Percentiles rank a stretch among this genome's conserved stretches.
These are phyloP conservation scores for Avicennia marina DNA, from an alignment of 257 asterid genomes.

Conservation along the genomic window DNA sequence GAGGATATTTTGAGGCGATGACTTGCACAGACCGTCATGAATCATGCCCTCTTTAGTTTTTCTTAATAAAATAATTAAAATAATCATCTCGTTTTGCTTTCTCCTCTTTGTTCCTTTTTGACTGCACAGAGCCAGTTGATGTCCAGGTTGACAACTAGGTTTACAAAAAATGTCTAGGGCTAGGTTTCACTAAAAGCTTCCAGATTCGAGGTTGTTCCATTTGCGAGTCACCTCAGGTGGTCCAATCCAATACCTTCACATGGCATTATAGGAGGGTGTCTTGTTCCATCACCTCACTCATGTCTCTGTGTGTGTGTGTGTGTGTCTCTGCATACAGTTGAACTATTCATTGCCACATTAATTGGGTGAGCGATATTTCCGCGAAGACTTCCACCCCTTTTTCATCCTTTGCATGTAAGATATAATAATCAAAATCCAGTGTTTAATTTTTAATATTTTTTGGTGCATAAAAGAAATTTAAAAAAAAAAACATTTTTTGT, in stretches of 20 bases:
- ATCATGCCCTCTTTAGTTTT: conserved; percentile 14
- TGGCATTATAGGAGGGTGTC: neutral
- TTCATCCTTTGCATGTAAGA: too few relatives aligned
- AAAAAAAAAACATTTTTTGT: neutral
- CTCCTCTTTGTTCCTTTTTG: conserved; percentile 18
- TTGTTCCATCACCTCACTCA: conserved; percentile 13
- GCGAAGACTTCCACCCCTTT: too few relatives aligned
- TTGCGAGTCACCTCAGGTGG: conserved; percentile 25
- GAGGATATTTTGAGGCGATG: conserved; percentile 7
- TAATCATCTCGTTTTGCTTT: conserved; percentile 1
- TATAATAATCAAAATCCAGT: neutral
- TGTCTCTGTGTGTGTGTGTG: too few relatives aligned
- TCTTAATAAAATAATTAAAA: neutral
- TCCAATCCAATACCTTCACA: conserved; percentile 38
- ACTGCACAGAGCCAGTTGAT: conserved; percentile 20
- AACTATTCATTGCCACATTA: neutral
- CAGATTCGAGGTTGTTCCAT: conserved; percentile 21
- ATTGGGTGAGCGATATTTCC: neutral
- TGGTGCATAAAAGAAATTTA: neutral
- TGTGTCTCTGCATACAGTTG: too few relatives aligned
- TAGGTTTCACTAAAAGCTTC: neutral
- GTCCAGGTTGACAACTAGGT: conserved; percentile 20
- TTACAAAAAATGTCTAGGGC: neutral
- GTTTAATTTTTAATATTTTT: too few relatives aligned
- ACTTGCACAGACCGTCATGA: conserved; percentile 29